Evolutionary conservation across 2,329 filamentous ascomycete genomes (phyloP).

Genomic region (Sporothrix dimorphospora): DNA sequence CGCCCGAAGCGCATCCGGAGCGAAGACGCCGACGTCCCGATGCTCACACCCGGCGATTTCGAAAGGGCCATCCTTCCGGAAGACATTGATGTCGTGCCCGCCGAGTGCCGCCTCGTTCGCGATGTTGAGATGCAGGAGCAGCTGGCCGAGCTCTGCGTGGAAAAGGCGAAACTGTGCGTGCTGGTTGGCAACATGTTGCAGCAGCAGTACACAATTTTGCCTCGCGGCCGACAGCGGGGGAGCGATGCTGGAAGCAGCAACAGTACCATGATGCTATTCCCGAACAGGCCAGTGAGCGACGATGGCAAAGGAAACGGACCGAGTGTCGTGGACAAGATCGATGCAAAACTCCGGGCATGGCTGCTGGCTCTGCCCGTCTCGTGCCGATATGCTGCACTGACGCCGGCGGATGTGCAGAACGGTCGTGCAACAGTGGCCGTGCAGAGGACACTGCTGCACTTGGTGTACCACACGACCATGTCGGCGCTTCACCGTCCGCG

Average conservation of each 20-base stretch:
- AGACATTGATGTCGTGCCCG: conserved; percentile 67
- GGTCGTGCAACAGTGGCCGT: conserved; percentile 64
- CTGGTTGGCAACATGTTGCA: conserved; percentile 88
- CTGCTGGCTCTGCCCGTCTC: conserved; percentile 69
- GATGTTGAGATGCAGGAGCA: conserved; percentile 75
- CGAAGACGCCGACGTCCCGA: conserved; percentile 90
- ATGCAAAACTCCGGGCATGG: conserved; percentile 80
- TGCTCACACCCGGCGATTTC: conserved; percentile 84
- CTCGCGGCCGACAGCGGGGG: conserved; percentile 73
- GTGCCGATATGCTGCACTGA: conserved; percentile 67
- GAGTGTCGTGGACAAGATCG: conserved; percentile 76
- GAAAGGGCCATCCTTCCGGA: conserved; percentile 72
- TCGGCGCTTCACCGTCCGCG: conserved; percentile 91
- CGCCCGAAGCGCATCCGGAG: conserved; percentile 90
- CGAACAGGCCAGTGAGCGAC: conserved; percentile 77
- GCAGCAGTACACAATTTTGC: conserved; percentile 88
- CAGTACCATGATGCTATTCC: conserved; percentile 84
- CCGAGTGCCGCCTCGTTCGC: conserved; percentile 70
- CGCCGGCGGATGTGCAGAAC: conserved; percentile 58
- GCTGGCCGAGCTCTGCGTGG: conserved; percentile 84
- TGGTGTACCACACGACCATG: conserved; percentile 90
- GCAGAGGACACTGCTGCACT: conserved; percentile 84
- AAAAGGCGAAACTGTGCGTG: conserved; percentile 86
- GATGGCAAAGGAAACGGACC: conserved; percentile 54
- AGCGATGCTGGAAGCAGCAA: conserved; percentile 58